Conservation (phyloP, 1,284 basidiomycete genomes). For the Heterobasidion annosum region DNA sequence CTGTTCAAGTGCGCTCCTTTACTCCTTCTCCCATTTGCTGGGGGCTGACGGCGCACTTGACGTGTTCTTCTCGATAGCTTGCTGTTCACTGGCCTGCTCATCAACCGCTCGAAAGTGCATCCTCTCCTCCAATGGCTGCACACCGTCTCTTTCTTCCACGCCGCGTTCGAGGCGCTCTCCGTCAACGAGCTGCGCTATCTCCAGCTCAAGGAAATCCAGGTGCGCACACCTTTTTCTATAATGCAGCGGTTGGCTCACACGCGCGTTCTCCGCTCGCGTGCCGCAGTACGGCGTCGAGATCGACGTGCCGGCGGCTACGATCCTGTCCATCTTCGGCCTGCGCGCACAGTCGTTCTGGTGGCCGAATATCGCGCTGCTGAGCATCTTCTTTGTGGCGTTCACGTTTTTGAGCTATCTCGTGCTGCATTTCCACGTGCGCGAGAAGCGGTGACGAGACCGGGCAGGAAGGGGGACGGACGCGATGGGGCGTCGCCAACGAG, state of each 20-base stretch:
- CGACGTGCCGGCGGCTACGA: slow-evolving; percentile 90
- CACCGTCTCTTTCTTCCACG: slow-evolving; percentile 94
- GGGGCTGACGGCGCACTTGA: background rate
- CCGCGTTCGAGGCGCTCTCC: slow-evolving; percentile 93
- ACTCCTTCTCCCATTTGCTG: slow-evolving; percentile 3
- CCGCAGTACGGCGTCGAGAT: slow-evolving; percentile 84
- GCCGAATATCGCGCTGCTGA: slow-evolving; percentile 81
- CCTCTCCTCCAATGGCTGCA: slow-evolving; percentile 77
- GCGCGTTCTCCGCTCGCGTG: background rate
- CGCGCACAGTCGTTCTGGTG: slow-evolving; percentile 94
- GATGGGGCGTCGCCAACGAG: background rate
- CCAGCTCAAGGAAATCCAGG: slow-evolving; percentile 86
- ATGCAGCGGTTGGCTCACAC: too few species aligned
- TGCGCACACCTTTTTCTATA: too few species aligned
- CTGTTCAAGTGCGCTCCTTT: slow-evolving; percentile 79
- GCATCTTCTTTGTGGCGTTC: slow-evolving; percentile 77
- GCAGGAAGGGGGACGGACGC: background rate
- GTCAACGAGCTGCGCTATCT: slow-evolving; percentile 94
- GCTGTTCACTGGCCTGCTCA: slow-evolving; percentile 89
- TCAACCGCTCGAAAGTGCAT: slow-evolving; percentile 85
- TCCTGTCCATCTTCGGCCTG: slow-evolving; percentile 85
- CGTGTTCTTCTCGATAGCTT: slow-evolving; percentile 42
- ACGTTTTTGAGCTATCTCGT: slow-evolving; percentile 70
- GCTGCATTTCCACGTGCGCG: slow-evolving; percentile 84
- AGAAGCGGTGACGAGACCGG: slow-evolving; percentile 55